Evolutionary conservation across 768 basidiomycete species (phyloP), one percentile per base, ranked within the genome.

Genomic region (Chlorophyllum brunneum): DNA sequence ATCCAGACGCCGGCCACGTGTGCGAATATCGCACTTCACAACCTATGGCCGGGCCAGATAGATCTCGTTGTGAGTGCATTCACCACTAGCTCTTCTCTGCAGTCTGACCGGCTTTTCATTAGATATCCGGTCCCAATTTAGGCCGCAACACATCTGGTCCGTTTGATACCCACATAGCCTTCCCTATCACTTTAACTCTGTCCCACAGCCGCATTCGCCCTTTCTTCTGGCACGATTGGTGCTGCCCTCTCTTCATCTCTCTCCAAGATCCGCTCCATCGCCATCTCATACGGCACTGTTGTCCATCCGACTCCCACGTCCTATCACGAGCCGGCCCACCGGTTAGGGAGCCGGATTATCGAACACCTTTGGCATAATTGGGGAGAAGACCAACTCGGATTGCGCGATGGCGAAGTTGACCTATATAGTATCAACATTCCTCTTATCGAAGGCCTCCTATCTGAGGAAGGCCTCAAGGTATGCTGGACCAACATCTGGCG

Each of bases 181-280:
- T 37, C 38, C 40, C 16, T 9, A 40, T 44, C 38, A 20, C 24
- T 59, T 50, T 34, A 54, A 44, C 55, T 56, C 8, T 40, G 59
- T 58, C 42, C 55, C 44, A 36, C 50, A 84, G 89, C 91, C 31
- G 93, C 93, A 1, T 92, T 94, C 65, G 78, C 88, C 2, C 76
- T 98, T 37, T 93, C 92, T 1, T 94, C 91, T 24, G 95, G 95
- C 2, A 98, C 95, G 1, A 76, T 98, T 56, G 95, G 95, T 33
- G 94, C 93, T 2, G 88, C 95, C 13, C 73, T 98, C 66, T 88
- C 88, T 23, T 85, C 86, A 18, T 81, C 81, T 20, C 75, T 93
- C 38, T 84, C 86, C 22, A 75, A 74, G 52, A 75, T 72, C 24
- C 86, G 91, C 33, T 81, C 91, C 36, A 87, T 97, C 53, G 94